Evolutionary conservation across 805 yeast species (phyloP).

Genomic region (Maudiozyma bulderi): DNA sequence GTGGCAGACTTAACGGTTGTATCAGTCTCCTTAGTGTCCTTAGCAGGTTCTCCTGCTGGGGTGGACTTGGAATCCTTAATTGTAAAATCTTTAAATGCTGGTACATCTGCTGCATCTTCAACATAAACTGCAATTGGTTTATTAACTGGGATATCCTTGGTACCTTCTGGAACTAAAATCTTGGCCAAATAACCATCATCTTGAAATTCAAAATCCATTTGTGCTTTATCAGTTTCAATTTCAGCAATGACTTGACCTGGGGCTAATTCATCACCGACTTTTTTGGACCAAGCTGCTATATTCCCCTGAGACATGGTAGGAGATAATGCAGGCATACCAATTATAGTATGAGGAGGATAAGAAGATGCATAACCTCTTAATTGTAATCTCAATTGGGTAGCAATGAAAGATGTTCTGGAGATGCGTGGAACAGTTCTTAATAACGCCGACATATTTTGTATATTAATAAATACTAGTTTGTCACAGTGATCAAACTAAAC

Average conservation of each 20-base stretch:
- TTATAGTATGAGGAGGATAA: conserved; percentile 77
- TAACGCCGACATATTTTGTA: conserved; percentile 21
- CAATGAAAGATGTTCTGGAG: conserved; percentile 11
- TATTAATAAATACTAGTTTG: not conserved
- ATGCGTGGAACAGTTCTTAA: conserved; percentile 21
- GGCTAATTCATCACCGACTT: conserved; percentile 74
- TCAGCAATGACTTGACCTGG: conserved; percentile 96
- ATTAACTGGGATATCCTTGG: conserved; percentile 87
- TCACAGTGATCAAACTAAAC: not conserved
- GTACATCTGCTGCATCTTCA: conserved; percentile 73
- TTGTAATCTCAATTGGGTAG: conserved; percentile 13
- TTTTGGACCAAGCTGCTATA: conserved; percentile 81
- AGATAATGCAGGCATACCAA: conserved; percentile 97
- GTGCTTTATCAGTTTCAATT: conserved; percentile 95
- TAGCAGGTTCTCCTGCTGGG: conserved; percentile 16
- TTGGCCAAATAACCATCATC: conserved; percentile 92
- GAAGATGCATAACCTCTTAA: conserved; percentile 35
- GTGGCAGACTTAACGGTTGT: not conserved
- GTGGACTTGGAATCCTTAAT: conserved; percentile 57
- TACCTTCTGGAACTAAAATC: conserved; percentile 71
- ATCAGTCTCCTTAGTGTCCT: conserved; percentile 47
- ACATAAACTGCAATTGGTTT: conserved; percentile 96
- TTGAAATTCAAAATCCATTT: conserved; percentile 97
- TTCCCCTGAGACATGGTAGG: conserved; percentile 98
- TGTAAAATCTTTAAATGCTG: conserved; percentile 81